phyloP scores from a whole-genome alignment of 768 basidiomycete genomes.

The Leccinum obscurum region DNA sequence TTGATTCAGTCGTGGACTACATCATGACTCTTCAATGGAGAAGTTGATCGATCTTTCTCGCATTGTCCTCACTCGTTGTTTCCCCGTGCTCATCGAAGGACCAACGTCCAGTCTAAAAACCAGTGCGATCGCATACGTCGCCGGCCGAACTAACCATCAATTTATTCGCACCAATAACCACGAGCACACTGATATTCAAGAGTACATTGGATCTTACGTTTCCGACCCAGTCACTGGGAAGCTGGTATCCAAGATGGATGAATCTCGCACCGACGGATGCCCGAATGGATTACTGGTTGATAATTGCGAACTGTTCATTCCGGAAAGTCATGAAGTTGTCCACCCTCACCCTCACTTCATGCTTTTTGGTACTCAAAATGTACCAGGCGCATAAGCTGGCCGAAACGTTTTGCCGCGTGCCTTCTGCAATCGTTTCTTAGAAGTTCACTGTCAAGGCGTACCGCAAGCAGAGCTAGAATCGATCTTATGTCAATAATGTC shows the following conservation, averaged over 20 bases:
- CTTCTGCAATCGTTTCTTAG: constrained; percentile 77
- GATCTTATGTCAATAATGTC: constrained; percentile 90
- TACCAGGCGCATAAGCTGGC: constrained; percentile 94
- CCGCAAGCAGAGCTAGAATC: constrained; percentile 91
- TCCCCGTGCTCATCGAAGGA: constrained; percentile 96
- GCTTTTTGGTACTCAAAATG: constrained; percentile 98
- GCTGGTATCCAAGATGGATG: constrained; percentile 90
- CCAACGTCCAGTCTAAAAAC: constrained; percentile 98
- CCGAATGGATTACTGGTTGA: constrained; percentile 92
- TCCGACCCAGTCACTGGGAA: constrained; percentile 91
- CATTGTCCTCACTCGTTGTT: constrained; percentile 83
- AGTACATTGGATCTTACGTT: constrained; percentile 95
- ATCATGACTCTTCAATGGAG: constrained; percentile 91
- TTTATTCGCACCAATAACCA: constrained; percentile 99
- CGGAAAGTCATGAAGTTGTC: constrained; percentile 94
- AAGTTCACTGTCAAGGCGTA: constrained; percentile 96
- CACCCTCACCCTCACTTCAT: constrained; percentile 94
- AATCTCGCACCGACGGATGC: constrained; percentile 98
- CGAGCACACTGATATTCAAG: constrained; percentile 99
- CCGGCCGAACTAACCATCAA: constrained; percentile 86
- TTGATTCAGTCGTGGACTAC: constrained; percentile 73
- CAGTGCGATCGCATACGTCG: constrained; percentile 88
- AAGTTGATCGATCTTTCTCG: constrained; percentile 96
- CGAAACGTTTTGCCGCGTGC: constrained; percentile 93
- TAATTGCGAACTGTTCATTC: constrained; percentile 92